phyloP scores from a whole-genome alignment of 257 asterid genomes.

The Craterostigma plantagineum region DNA sequence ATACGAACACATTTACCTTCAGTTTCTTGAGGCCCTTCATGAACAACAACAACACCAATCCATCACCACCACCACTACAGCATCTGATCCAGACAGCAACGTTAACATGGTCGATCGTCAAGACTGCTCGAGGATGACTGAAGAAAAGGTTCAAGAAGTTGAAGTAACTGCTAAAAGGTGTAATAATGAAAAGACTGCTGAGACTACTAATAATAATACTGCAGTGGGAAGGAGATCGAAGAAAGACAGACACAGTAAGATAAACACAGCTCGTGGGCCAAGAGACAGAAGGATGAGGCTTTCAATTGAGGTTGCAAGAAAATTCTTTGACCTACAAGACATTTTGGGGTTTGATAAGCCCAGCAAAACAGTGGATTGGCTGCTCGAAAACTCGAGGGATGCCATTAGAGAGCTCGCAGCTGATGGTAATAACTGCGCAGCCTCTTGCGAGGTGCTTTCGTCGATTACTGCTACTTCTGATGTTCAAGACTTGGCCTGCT shows the following conservation, averaged over 20 bases:
- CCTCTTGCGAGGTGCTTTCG: background rate
- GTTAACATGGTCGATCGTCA: too few relatives aligned
- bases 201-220: too few relatives aligned
- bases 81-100: too few relatives aligned
- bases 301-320: slow-evolving; percentile 4
- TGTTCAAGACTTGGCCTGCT: background rate
- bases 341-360: slow-evolving; percentile 2
- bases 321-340: slow-evolving; percentile 4
- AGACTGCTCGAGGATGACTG: too few relatives aligned
- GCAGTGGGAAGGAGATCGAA: background rate
- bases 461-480: background rate
- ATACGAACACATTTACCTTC: too few relatives aligned
- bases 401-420: slow-evolving; percentile 3
- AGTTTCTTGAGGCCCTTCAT: too few relatives aligned
- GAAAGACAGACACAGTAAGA: slow-evolving; percentile 7
- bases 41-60: too few relatives aligned
- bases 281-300: slow-evolving; percentile 6
- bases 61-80: too few relatives aligned
- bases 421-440: background rate
- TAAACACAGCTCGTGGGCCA: slow-evolving; percentile 3
- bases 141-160: too few relatives aligned
- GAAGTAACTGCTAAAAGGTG: too few relatives aligned
- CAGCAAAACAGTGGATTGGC: slow-evolving; percentile 5
- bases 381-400: background rate
- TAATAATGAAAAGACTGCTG: too few relatives aligned